phyloP scores from a whole-genome alignment of 192 early-diverging fungal species.

The Jimgerdemannia flammicorona region DNA sequence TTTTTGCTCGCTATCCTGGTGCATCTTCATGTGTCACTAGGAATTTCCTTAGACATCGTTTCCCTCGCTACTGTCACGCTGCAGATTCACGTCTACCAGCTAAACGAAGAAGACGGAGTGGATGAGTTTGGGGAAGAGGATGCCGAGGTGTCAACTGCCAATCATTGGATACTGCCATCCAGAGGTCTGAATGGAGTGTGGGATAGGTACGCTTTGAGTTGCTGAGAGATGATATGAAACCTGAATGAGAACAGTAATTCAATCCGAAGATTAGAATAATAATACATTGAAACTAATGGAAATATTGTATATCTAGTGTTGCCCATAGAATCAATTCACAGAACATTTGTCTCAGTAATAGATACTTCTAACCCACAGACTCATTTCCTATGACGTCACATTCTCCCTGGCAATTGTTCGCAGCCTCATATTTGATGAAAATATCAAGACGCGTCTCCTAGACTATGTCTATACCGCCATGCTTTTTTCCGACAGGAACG shows the following conservation, averaged over 20 bases:
- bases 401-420: neutral
- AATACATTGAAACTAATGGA: too few species aligned
- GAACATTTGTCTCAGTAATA: too few species aligned
- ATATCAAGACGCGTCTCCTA: constrained; percentile 46
- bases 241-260: too few species aligned
- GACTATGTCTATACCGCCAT: constrained; percentile 61
- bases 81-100: constrained; percentile 39
- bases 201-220: constrained; percentile 37
- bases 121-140: constrained; percentile 44
- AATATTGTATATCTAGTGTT: too few species aligned
- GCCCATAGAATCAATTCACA: too few species aligned
- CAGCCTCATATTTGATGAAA: constrained; percentile 56
- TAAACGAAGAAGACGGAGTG: constrained; percentile 36
- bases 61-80: constrained; percentile 11
- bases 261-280: too few species aligned
- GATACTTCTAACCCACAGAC: too few species aligned
- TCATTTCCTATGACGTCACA: neutral
- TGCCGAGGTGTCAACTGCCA: constrained; percentile 39
- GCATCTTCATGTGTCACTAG: neutral
- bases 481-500: constrained; percentile 52
- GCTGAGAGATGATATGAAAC: too few species aligned
- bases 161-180: constrained; percentile 47
- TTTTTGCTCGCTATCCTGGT: too few species aligned
- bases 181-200: constrained; percentile 42
- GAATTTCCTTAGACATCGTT: neutral